Base-by-base conservation (phyloP, 2,329 filamentous ascomycete genomes). In the Fusarium decemcellulare region DNA sequence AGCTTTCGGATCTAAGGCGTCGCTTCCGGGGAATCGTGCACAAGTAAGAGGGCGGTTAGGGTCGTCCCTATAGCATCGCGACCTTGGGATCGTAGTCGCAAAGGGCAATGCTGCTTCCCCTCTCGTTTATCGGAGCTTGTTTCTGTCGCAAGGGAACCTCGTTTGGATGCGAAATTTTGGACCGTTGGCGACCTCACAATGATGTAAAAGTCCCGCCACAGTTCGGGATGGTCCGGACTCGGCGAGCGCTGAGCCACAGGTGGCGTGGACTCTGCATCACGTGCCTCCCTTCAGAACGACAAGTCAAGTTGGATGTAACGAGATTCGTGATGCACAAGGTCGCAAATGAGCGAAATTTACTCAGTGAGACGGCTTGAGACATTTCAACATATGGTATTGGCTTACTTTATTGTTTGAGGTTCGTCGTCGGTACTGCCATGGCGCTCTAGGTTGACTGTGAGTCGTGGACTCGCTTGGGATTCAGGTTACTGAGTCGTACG, bases 201-300 rank as follows among this genome's bases (percentile, higher is more conserved):
- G 73, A 75, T 73, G 68, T 57, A 65, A 68, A 68, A 64, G 23
- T 23, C 36, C 56, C 72, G 73, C 73, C 73, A 75, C 70, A 48
- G 55, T 53, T n/a, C 27, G 37, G 15, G 18, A 53, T 29, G 15
- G 36, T 50, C 59, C 48, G 55, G 53, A 52, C 23, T 50, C 51
- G 36, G 23, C 36, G 30, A 12, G 30, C 32, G 32, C 54, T 56
- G 58, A 56, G 66, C 68, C 68, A 67, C 68, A 56, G 4, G 5
- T 15, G 14, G 48, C 54, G 57, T 47, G 47, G 55, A 27, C 8
- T 12, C 8, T 11, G 1, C 12, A 39, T 70, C 69, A 72, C 70
- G 70, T 72, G 69, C 27, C 12, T 11, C 10, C 9, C 10, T 16
- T 8, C 12, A 18, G n/a, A 12, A 61, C 43, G 14, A 52, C 61